phyloP scores from a whole-genome alignment of 2,329 filamentous ascomycete species.

The Xylariaceae sp. region DNA sequence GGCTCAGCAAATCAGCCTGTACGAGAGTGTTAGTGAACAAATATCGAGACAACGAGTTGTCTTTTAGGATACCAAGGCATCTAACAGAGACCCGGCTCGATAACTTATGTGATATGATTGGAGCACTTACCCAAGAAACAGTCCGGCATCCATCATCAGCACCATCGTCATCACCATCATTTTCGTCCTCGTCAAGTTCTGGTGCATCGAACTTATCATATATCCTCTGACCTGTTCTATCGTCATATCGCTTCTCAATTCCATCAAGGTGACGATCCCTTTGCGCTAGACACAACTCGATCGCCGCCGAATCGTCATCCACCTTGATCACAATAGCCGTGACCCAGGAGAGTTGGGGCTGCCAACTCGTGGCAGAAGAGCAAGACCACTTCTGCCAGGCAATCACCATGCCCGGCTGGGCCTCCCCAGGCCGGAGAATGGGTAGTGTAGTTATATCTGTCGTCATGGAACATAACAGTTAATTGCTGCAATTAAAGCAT shows the following conservation, averaged over 20 bases:
- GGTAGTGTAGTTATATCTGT: slow-evolving; percentile 43
- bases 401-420: slow-evolving; percentile 56
- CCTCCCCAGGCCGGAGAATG: slow-evolving; percentile 42
- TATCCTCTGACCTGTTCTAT: slow-evolving; percentile 61
- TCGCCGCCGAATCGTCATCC: slow-evolving; percentile 41
- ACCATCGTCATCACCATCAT: slow-evolving; percentile 34
- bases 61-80: not conserved
- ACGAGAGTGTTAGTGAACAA: slow-evolving; percentile 3
- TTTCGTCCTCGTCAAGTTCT: slow-evolving; percentile 54
- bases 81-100: not conserved
- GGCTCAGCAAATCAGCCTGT: slow-evolving; percentile 56
- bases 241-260: slow-evolving; percentile 56
- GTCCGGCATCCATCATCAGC: slow-evolving; percentile 55
- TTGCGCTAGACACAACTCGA: slow-evolving; percentile 62
- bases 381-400: slow-evolving; percentile 62
- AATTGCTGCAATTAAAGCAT: slow-evolving; percentile 1
- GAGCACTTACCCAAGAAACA: slow-evolving; percentile 41
- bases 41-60: not conserved
- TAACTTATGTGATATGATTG: not conserved
- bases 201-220: slow-evolving; percentile 77
- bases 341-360: slow-evolving; percentile 57
- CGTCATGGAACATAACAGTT: not conserved
- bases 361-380: slow-evolving; percentile 58
- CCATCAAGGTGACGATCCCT: slow-evolving; percentile 56
- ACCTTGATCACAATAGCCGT: slow-evolving; percentile 61